Base-by-base conservation (phyloP, 2,329 filamentous ascomycete genomes). In the Sporothrix humicola region DNA sequence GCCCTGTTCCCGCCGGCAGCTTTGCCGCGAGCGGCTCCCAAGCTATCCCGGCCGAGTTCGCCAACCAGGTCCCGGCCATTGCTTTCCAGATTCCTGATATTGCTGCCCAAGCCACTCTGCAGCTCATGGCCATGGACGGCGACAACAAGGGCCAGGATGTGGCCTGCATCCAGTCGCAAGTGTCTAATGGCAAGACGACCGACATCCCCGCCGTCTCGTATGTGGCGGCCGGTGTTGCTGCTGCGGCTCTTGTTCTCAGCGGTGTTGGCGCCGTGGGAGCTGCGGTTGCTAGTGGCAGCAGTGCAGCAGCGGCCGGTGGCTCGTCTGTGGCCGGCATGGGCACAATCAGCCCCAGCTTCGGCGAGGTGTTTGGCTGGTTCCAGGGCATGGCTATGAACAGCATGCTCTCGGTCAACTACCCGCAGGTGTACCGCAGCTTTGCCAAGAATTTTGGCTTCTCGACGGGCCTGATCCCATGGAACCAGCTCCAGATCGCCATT, bases 351-450 rank as follows among this genome's bases (percentile, higher is more conserved):
- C 96, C 96, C 37, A 93, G 91, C 71, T 98, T 98, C 80, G 87
- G 87, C 61, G 93, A 98, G 79, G 90, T 97, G 66, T 88, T 97
- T 77, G 90, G 91, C 75, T 97, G 93, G 89, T 97, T 98, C 82
- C 95, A 98, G 82, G 91, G 92, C 69, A 92, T 98, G 86, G 94
- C 96, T 42, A 92, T 96, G 85, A 98, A 96, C 82, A 95, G 96
- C 77, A 98, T 98, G 96, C 87, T 97, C 81, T 97, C 93, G 74
- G 95, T 97, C 78, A 89, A 91, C 78, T 94, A 97, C 77, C 96
- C 96, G 3, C 86, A 89, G 50, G 90, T 98, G 52, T 98, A 98
- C 84, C 90, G 91, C 77, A 95, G 91, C 81, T 99, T 97, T 82
- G 85, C 92, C 75, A 93, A 93, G 84, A 98, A 98, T 84, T 98